Evolutionary conservation across 371 early-diverging fungal species (phyloP), one percentile per base, ranked within the genome.

Genomic region (Lichtheimia ramosa): DNA sequence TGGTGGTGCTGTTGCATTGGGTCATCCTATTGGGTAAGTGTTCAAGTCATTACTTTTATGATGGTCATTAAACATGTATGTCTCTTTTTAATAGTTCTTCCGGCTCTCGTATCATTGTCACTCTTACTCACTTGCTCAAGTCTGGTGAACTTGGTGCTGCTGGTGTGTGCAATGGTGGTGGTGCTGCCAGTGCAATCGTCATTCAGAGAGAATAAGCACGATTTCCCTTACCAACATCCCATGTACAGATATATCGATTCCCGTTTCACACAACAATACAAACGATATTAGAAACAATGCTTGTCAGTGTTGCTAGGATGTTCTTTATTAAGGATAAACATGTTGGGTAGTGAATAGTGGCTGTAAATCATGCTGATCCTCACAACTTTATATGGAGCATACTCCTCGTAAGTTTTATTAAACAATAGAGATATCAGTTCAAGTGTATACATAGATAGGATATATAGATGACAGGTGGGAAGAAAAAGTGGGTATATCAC

Each of bases 1-100:
- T 51, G 97, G 97, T 59, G 96, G 97, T 61, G 95, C 95, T 43
- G 94, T 96, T 20, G 89, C 95, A 8, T 78, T 96, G 28, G 97
- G 97, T 27, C 97, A 97, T 69, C 96, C 97, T 39, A 86, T 97
- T 68, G 96, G 96, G 63, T 86, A 75, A 72, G 59, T 61, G 24
- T 20, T 24, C 14, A 43, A 20, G 40, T 46, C 46, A n/a, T 16
- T 1, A 8, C 1, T 0, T 20, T 16, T 46, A 46, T 14, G 46
- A 14, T n/a, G 15, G 10, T 12, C 2, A 46, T 23, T 25, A 34
- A 5, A 20, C 2, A 23, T 39, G n/a, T 25, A 25, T 25, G 25
- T 23, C 57, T 52, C n/a, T n/a, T n/a, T n/a, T 56, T 27, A 48
- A 15, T 64, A 79, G 82, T 42, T 89, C 92, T 28, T 93, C 94